Evolutionary conservation across 345 rosid genomes (phyloP).

Genomic region (Sisymbrium altissimum): DNA sequence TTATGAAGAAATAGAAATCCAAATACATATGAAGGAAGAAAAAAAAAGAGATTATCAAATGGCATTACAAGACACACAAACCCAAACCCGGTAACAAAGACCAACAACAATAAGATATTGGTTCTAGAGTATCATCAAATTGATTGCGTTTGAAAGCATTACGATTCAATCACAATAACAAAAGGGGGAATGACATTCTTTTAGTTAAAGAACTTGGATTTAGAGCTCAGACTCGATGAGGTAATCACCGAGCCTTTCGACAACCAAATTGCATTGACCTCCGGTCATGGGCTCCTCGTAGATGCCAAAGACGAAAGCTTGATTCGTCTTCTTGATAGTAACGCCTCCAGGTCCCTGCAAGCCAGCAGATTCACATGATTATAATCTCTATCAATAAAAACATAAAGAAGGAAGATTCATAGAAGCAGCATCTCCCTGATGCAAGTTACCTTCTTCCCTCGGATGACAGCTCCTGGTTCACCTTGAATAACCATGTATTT

Average conservation of each 20-base stretch:
- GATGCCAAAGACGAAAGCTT: slow-evolving; percentile 36
- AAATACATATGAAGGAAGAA: slow-evolving; percentile 2
- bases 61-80: slow-evolving; percentile 26
- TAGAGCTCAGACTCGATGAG: slow-evolving; percentile 68
- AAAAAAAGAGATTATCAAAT: slow-evolving; percentile 5
- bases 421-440: neutral
- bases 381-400: too few species aligned
- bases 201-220: too few species aligned
- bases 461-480: slow-evolving; percentile 74
- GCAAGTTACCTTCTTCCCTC: slow-evolving; percentile 75
- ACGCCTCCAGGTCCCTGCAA: slow-evolving; percentile 76
- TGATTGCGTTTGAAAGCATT: too few species aligned
- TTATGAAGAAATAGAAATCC: neutral
- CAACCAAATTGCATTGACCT: slow-evolving; percentile 39
- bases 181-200: too few species aligned
- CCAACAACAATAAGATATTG: slow-evolving; percentile 17
- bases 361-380: neutral
- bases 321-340: slow-evolving; percentile 68
- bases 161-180: slow-evolving; percentile 19
- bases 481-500: slow-evolving; percentile 91
- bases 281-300: slow-evolving; percentile 39
- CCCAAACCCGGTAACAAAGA: neutral
- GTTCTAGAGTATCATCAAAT: slow-evolving; percentile 13
- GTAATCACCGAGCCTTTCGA: slow-evolving; percentile 58
- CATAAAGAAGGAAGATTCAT: neutral